Percentiles rank a stretch among this genome's conserved stretches.
Conservation (phyloP, 208 protist species). For the Herpetomonas tarakana region DNA sequence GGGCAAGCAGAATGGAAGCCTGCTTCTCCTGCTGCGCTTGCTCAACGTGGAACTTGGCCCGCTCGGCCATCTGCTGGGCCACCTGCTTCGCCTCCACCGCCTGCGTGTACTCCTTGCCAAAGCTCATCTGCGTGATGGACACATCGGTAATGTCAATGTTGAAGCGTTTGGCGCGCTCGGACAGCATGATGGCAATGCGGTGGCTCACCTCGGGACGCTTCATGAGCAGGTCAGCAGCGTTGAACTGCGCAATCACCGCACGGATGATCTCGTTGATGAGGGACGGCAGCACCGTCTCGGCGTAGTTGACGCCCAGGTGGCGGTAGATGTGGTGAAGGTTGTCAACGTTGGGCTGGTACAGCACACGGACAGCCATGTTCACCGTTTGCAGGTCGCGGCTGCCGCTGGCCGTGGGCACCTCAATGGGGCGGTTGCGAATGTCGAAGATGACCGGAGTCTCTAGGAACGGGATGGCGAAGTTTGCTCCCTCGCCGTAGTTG, state of each 20-base stretch:
- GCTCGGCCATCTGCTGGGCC: conserved; percentile 96
- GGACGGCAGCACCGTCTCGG: conserved; percentile 97
- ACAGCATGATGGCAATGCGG: conserved; percentile 92
- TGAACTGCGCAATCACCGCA: conserved; percentile 98
- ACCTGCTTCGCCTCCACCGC: conserved; percentile 97
- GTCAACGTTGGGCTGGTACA: conserved; percentile 94
- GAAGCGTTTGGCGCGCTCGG: conserved; percentile 95
- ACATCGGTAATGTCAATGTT: conserved; percentile 98
- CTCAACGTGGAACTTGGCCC: conserved; percentile 93
- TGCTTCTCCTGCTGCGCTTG: conserved; percentile 94
- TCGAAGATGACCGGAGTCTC: conserved; percentile 97
- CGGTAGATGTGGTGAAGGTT: conserved; percentile 95
- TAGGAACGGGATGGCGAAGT: conserved; percentile 96
- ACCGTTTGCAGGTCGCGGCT: conserved; percentile 98
- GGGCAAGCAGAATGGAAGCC: conserved; percentile 88
- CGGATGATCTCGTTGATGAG: conserved; percentile 99
- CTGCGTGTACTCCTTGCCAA: conserved; percentile 94
- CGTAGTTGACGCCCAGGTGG: conserved; percentile 96
- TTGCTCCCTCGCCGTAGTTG: conserved; percentile 94
- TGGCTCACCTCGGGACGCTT: conserved; percentile 94
- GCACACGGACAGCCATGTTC: conserved; percentile 98
- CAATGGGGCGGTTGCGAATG: conserved; percentile 90
- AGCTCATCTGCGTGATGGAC: conserved; percentile 97
- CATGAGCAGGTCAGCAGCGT: conserved; percentile 97
- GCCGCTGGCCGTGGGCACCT: conserved; percentile 88